These are phyloP conservation scores for Yamadazyma diospyri DNA, from an alignment of 1,139 yeast genomes.

Conservation along the genomic window DNA sequence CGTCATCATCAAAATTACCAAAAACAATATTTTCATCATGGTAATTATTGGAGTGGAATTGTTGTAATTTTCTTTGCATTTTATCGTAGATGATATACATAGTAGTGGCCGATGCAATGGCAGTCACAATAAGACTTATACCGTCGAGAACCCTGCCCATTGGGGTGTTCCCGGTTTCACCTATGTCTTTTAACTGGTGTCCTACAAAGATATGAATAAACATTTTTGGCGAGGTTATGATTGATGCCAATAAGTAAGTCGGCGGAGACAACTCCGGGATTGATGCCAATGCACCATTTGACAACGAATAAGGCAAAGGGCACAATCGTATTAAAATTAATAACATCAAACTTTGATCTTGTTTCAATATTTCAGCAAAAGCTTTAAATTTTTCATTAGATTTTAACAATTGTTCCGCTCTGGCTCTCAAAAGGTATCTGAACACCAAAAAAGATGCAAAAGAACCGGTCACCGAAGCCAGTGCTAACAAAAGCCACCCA, in stretches of 20 bases:
- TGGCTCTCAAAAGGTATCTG: constrained; percentile 53
- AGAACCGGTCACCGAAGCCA: constrained; percentile 72
- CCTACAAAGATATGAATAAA: constrained; percentile 80
- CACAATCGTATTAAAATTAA: constrained; percentile 74
- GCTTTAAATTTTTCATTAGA: constrained; percentile 69
- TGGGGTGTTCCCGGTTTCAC: constrained; percentile 50
- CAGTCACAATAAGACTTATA: constrained; percentile 59
- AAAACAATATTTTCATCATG: constrained; percentile 34
- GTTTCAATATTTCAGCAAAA: constrained; percentile 65
- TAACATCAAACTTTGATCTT: constrained; percentile 60
- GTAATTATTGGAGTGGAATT: constrained; percentile 22
- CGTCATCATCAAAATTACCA: constrained; percentile 42
- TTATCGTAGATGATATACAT: constrained; percentile 70
- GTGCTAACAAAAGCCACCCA: constrained; percentile 77
- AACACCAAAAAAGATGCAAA: constrained; percentile 67
- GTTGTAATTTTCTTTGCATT: constrained; percentile 43
- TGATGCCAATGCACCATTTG: constrained; percentile 89
- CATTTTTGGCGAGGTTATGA: constrained; percentile 77
- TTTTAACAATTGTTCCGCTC: constrained; percentile 48
- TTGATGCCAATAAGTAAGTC: constrained; percentile 68
- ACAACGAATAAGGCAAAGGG: constrained; percentile 88
- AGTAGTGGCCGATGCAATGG: constrained; percentile 53
- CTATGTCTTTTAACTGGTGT: constrained; percentile 66
- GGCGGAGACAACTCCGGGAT: constrained; percentile 66
- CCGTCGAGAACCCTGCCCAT: constrained; percentile 58